A percentile compares a stretch with the other conserved stretches of the same genome.
Evolutionary conservation across 1,284 basidiomycete genomes (phyloP).

Genomic region (Pascua guehoae): DNA sequence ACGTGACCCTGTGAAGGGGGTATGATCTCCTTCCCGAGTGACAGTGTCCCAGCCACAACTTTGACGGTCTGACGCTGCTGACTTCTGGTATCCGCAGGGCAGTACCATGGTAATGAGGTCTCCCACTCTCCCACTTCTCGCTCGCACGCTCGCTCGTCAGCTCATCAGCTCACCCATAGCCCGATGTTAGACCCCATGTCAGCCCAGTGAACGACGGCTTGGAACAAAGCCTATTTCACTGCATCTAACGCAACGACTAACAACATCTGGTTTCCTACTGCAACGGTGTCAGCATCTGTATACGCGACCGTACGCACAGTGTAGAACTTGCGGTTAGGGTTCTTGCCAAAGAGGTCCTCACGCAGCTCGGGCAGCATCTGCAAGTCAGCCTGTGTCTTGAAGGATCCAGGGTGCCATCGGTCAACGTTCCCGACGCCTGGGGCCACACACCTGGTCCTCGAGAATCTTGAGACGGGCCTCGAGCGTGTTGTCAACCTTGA

Average conservation of each 20-base stretch:
- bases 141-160: too few relatives aligned
- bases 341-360: constrained; percentile 75
- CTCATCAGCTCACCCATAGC: too few relatives aligned
- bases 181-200: too few relatives aligned
- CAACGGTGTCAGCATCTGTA: constrained; percentile 1
- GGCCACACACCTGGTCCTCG: constrained; percentile 70
- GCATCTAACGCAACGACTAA: constrained; percentile 12
- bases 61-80: too few relatives aligned
- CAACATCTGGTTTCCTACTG: constrained; percentile 5
- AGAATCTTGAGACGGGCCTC: constrained; percentile 80
- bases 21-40: too few relatives aligned
- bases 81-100: too few relatives aligned
- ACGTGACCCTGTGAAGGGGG: too few relatives aligned
- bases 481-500: constrained; percentile 86
- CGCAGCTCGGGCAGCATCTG: constrained; percentile 91
- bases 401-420: not conserved
- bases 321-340: constrained; percentile 82
- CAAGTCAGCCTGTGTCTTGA: not conserved
- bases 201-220: too few relatives aligned
- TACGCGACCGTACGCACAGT: constrained; percentile 42
- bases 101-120: too few relatives aligned
- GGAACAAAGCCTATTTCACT: not conserved
- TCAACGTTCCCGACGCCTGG: not conserved
- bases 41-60: too few relatives aligned
- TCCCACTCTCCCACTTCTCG: too few relatives aligned